Evolutionary conservation across 1,284 basidiomycete genomes (phyloP).

Genomic region (Volvariella volvacea): DNA sequence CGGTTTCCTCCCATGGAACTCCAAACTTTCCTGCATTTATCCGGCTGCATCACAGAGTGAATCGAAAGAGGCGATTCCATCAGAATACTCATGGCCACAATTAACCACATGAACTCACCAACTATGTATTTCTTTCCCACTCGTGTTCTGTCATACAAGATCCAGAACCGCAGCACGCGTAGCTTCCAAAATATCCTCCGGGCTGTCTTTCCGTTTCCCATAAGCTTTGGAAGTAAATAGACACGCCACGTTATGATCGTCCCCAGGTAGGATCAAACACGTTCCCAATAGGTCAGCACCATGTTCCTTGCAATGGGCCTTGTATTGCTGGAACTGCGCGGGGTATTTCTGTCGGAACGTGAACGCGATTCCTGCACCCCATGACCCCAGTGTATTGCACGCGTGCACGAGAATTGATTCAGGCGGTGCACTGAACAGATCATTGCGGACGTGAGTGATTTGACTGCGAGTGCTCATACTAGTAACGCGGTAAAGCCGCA

Average conservation of each 20-base stretch:
- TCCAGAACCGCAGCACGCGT: slow-evolving; percentile 24
- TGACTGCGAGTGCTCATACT: too few relatives aligned
- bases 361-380: slow-evolving; percentile 31
- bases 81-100: not conserved
- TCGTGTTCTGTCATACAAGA: slow-evolving; percentile 24
- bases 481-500: too few relatives aligned
- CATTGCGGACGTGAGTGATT: slow-evolving; percentile 19
- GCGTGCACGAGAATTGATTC: slow-evolving; percentile 31
- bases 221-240: slow-evolving; percentile 32
- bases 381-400: slow-evolving; percentile 31
- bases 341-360: slow-evolving; percentile 28
- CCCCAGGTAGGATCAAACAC: slow-evolving; percentile 27
- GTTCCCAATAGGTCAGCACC: slow-evolving; percentile 23
- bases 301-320: slow-evolving; percentile 22
- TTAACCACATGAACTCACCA: slow-evolving; percentile 20
- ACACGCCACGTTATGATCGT: slow-evolving; percentile 27
- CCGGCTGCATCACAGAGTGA: slow-evolving; percentile 18
- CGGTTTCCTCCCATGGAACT: slow-evolving; percentile 31
- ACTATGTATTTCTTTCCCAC: slow-evolving; percentile 25
- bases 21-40: slow-evolving; percentile 35
- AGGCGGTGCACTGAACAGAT: slow-evolving; percentile 26
- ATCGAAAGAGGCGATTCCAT: not conserved
- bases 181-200: slow-evolving; percentile 26
- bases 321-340: slow-evolving; percentile 24
- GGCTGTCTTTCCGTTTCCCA: slow-evolving; percentile 27